phyloP scores from a whole-genome alignment of 306 rosid species.

The Casuarina glauca region DNA sequence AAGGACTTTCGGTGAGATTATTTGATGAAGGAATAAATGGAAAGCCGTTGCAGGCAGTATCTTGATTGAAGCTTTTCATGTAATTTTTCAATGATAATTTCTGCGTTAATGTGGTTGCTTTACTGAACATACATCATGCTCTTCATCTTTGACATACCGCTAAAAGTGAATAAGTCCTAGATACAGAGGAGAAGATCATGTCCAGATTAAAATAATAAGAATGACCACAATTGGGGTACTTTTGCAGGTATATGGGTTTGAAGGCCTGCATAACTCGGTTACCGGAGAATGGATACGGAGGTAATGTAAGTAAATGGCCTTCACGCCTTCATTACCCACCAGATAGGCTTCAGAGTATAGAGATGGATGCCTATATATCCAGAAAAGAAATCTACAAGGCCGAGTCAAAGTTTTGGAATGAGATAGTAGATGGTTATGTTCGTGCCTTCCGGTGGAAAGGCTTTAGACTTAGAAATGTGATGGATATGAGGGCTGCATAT shows the following conservation, averaged over 20 bases:
- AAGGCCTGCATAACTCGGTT: conserved; percentile 69
- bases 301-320: conserved; percentile 73
- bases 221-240: conserved; percentile 11
- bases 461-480: conserved; percentile 61
- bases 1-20: not conserved
- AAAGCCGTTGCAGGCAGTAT: not conserved
- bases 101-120: not conserved
- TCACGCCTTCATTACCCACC: conserved; percentile 72
- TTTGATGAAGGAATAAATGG: not conserved
- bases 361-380: conserved; percentile 70
- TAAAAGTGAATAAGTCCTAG: not conserved
- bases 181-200: not conserved
- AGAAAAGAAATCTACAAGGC: conserved; percentile 77
- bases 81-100: not conserved
- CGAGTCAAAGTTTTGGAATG: conserved; percentile 81
- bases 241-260: conserved; percentile 64
- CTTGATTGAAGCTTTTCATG: not conserved
- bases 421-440: conserved; percentile 63
- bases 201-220: conserved; percentile 3
- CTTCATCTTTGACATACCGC: not conserved
- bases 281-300: conserved; percentile 67
- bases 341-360: conserved; percentile 76
- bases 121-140: not conserved
- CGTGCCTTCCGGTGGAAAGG: conserved; percentile 65
- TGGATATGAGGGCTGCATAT: conserved; percentile 92